Conservation (phyloP, 2,329 filamentous ascomycete species). For the Hymenoscyphus scutula region DNA sequence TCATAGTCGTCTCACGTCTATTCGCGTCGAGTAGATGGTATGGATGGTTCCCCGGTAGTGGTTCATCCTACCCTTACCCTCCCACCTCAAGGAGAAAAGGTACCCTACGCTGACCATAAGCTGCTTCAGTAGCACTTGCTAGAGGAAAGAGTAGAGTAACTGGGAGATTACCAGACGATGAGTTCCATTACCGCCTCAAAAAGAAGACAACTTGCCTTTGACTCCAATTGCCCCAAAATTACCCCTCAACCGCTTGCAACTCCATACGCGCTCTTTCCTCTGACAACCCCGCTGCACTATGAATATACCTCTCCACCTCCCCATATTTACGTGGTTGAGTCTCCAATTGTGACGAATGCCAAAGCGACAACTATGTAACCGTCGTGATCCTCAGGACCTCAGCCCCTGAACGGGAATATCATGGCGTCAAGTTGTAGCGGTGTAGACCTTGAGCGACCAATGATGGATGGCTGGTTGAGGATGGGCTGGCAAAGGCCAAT, state of each 20-base stretch:
- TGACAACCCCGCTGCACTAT: neutral
- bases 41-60: neutral
- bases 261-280: neutral
- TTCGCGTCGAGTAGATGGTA: neutral
- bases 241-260: neutral
- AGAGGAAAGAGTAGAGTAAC: too few relatives aligned
- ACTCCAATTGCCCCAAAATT: neutral
- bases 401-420: neutral
- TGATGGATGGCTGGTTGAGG: neutral
- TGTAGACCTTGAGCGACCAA: neutral
- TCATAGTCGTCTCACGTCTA: neutral
- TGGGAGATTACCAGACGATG: neutral
- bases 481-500: neutral
- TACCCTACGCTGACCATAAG: slow-evolving; percentile 1
- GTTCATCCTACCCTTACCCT: neutral
- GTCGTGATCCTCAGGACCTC: neutral
- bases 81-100: too few relatives aligned
- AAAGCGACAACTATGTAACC: slow-evolving; percentile 4
- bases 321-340: neutral
- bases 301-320: neutral
- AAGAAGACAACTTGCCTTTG: neutral
- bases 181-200: neutral
- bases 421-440: slow-evolving; percentile 2
- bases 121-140: neutral
- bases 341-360: slow-evolving; percentile 2